phyloP scores from a whole-genome alignment of 495 filamentous ascomycete species.

The Xylaria longipes region DNA sequence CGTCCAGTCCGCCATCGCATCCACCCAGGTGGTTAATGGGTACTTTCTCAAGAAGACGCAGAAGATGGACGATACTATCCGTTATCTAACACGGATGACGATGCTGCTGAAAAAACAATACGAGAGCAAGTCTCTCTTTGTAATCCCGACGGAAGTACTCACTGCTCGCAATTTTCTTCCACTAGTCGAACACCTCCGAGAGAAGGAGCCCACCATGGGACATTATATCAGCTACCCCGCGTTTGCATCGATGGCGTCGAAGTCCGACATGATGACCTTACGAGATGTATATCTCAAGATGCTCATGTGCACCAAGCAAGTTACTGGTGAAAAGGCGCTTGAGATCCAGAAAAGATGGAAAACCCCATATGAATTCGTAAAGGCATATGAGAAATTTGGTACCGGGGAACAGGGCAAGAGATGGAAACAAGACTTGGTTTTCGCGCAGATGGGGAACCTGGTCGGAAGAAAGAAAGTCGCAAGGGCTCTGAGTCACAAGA shows the following conservation, averaged over 20 bases:
- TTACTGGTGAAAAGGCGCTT: slow-evolving; percentile 82
- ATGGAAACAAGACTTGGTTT: slow-evolving; percentile 60
- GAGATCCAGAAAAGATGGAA: slow-evolving; percentile 79
- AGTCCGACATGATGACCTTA: slow-evolving; percentile 74
- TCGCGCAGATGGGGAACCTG: slow-evolving; percentile 57
- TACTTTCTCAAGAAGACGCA: slow-evolving; percentile 82
- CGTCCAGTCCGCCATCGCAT: slow-evolving; percentile 76
- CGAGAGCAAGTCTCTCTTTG: slow-evolving; percentile 54
- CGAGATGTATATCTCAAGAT: slow-evolving; percentile 83
- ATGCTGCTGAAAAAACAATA: slow-evolving; percentile 70
- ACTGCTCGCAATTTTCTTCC: slow-evolving; percentile 75
- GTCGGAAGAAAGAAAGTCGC: slow-evolving; percentile 73
- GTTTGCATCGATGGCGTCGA: slow-evolving; percentile 74
- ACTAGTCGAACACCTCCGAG: slow-evolving; percentile 62
- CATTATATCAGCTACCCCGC: slow-evolving; percentile 75
- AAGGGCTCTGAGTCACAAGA: slow-evolving; percentile 67
- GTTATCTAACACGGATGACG: slow-evolving; percentile 80
- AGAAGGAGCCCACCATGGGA: slow-evolving; percentile 51
- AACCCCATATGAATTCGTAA: slow-evolving; percentile 72
- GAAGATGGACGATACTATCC: slow-evolving; percentile 80
- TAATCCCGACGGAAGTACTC: slow-evolving; percentile 71
- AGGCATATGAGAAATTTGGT: slow-evolving; percentile 65
- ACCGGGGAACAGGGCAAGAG: slow-evolving; percentile 52
- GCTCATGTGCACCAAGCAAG: slow-evolving; percentile 80
- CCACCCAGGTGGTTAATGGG: slow-evolving; percentile 80